Conservation (phyloP, 129 eudicot genomes). For the Centaurea solstitialis region DNA sequence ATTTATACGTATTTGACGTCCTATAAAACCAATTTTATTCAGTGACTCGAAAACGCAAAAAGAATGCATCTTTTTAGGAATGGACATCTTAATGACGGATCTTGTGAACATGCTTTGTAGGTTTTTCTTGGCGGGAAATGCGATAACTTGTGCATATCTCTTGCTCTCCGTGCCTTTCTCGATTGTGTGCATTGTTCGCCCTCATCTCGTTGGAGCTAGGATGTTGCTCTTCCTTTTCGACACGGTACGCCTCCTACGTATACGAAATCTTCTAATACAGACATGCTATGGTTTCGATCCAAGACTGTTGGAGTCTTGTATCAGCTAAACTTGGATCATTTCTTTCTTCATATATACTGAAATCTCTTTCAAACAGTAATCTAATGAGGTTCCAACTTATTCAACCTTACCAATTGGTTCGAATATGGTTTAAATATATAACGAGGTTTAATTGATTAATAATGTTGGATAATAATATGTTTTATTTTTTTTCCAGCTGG, state of each 20-base stretch:
- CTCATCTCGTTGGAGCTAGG: constrained; percentile 49
- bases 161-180: constrained; percentile 68
- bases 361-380: no score
- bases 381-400: no score
- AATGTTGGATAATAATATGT: background rate
- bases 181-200: constrained; percentile 56
- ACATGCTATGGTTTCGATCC: background rate
- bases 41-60: no score
- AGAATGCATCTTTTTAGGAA: no score
- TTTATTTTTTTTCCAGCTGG: constrained; percentile 35
- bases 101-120: constrained; percentile 10
- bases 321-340: background rate
- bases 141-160: constrained; percentile 52
- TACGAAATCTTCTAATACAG: background rate
- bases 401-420: background rate
- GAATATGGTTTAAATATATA: no score
- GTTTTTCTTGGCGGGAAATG: constrained; percentile 59
- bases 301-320: background rate
- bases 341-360: no score
- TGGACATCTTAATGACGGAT: background rate
- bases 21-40: background rate
- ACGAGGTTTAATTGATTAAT: background rate
- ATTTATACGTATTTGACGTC: background rate
- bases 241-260: constrained; percentile 29
- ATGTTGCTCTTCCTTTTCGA: constrained; percentile 67